Percentiles rank a stretch among this genome's conserved stretches.
phyloP scores from a whole-genome alignment of 2,329 filamentous ascomycete genomes.

The Epichloe glyceriae region DNA sequence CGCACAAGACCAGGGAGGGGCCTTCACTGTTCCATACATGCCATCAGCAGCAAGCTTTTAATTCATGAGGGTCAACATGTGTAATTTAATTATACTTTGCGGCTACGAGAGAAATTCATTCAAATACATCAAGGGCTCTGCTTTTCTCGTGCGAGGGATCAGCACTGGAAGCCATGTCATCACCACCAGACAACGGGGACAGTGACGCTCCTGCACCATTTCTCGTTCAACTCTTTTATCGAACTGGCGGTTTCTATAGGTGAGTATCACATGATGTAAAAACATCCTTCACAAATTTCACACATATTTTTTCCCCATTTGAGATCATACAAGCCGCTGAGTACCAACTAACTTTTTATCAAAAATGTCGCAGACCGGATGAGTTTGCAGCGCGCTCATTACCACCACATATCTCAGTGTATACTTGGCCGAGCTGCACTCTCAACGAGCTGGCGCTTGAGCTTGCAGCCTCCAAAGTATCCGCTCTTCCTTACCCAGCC shows the following conservation, averaged over 20 bases:
- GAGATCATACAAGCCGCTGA: too few relatives aligned
- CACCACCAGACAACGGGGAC: constrained; percentile 32
- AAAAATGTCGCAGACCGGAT: constrained; percentile 39
- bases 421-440: constrained; percentile 76
- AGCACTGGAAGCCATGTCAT: constrained; percentile 9
- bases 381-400: constrained; percentile 52
- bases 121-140: not conserved
- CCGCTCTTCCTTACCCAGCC: constrained; percentile 57
- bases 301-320: too few relatives aligned
- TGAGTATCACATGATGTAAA: constrained; percentile 17
- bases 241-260: constrained; percentile 58
- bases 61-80: not conserved
- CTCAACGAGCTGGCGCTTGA: constrained; percentile 70
- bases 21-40: not conserved
- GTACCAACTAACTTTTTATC: too few relatives aligned
- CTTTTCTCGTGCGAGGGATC: not conserved
- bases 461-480: constrained; percentile 51
- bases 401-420: constrained; percentile 61
- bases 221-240: constrained; percentile 75
- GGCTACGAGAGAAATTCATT: not conserved
- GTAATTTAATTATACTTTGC: not conserved
- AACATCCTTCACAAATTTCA: not conserved
- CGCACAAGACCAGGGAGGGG: too few relatives aligned
- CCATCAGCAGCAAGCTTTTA: not conserved
- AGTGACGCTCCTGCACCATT: constrained; percentile 66